phyloP scores from a whole-genome alignment of 2,329 filamentous ascomycete genomes.

The Chaetomiaceae sp. region DNA sequence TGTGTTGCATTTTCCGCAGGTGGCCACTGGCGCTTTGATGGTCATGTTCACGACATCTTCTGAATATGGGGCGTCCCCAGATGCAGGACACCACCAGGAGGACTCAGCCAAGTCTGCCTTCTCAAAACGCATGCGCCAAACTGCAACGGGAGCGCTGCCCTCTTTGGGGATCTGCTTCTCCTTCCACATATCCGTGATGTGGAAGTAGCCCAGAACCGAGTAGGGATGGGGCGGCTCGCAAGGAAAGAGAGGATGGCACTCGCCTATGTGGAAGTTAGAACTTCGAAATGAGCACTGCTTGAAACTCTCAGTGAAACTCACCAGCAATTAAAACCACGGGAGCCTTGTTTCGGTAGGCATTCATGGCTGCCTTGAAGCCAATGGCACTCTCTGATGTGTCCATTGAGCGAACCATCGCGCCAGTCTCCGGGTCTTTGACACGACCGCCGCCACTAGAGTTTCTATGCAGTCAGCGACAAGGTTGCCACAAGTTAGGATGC shows the following conservation, averaged over 20 bases:
- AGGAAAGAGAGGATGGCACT: constrained; percentile 42
- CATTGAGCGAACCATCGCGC: constrained; percentile 38
- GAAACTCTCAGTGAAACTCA: constrained; percentile 26
- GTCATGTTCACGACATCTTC: constrained; percentile 5
- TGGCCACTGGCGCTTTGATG: constrained; percentile 4
- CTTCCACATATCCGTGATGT: constrained; percentile 61
- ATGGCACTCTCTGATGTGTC: constrained; percentile 10
- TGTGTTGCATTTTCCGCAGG: constrained; percentile 37
- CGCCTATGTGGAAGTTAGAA: constrained; percentile 33
- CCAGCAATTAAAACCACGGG: constrained; percentile 52
- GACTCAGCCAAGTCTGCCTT: constrained; percentile 46
- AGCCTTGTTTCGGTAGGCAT: constrained; percentile 39
- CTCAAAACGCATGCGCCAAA: constrained; percentile 58
- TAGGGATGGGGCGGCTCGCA: constrained; percentile 51
- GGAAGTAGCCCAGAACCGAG: constrained; percentile 63
- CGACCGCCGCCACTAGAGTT: constrained; percentile 47
- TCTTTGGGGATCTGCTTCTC: constrained; percentile 43
- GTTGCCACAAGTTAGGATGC: background rate
- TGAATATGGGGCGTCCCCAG: constrained; percentile 4
- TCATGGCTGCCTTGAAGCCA: constrained; percentile 34
- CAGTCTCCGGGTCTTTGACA: constrained; percentile 36
- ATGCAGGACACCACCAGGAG: constrained; percentile 51
- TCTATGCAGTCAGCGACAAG: background rate
- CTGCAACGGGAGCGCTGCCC: constrained; percentile 27
- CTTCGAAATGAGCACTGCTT: background rate